phyloP scores from a whole-genome alignment of 1,284 basidiomycete genomes.

The Rhodotorula sp. region DNA sequence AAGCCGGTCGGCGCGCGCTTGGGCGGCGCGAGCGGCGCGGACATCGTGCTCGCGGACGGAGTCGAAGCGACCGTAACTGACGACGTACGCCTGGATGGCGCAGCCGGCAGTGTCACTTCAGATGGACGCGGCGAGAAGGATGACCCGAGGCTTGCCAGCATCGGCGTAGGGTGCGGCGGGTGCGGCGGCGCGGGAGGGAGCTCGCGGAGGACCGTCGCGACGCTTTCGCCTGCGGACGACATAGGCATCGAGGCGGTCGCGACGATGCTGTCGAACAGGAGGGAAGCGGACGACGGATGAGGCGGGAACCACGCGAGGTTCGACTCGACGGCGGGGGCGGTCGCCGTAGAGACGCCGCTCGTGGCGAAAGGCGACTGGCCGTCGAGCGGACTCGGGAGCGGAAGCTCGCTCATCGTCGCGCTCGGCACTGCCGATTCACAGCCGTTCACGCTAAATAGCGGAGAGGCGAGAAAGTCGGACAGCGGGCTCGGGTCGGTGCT shows the following conservation, averaged over 20 bases:
- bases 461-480: conserved; percentile 31
- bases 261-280: neutral
- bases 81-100: neutral
- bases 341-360: too few species aligned
- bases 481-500: conserved; percentile 11
- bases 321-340: neutral
- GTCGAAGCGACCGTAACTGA: neutral
- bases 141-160: neutral
- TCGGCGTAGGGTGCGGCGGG: conserved; percentile 46
- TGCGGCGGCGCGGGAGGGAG: conserved; percentile 48
- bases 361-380: neutral
- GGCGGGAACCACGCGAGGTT: conserved; percentile 14
- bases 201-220: conserved; percentile 46
- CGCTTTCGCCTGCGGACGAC: neutral
- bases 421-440: conserved; percentile 4
- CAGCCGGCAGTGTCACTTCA: neutral
- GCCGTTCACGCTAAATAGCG: conserved; percentile 23
- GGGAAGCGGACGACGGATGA: neutral
- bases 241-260: neutral
- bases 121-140: neutral
- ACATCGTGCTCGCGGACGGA: neutral
- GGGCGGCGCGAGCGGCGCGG: neutral
- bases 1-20: conserved; percentile 31
- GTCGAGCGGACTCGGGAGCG: conserved; percentile 42
- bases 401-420: conserved; percentile 47